Evolutionary conservation across 176 grass and related monocot genomes (phyloP).

Genomic region (barley (Hordeum vulgare)): MorexV3_pseudomolecules_assembly NC_058518.1:452257253-452257752

Average conservation of each 20-base stretch:
- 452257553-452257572: neutral
- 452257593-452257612: neutral
- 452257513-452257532: neutral
- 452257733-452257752: neutral
- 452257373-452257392: constrained; percentile 48
- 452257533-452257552: neutral
- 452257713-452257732: neutral
- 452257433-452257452: constrained; percentile 50
- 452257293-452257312: constrained; percentile 51
- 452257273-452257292: constrained; percentile 16
- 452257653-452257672: neutral
- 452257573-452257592: neutral
- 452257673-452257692: constrained; percentile 1
- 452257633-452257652: neutral
- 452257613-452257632: neutral
- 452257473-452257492: neutral
- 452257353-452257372: constrained; percentile 54
- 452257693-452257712: neutral
- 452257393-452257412: constrained; percentile 48
- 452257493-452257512: neutral
- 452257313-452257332: constrained; percentile 34
- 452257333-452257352: constrained; percentile 49
- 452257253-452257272: neutral
- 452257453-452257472: constrained; percentile 38
- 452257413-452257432: constrained; percentile 40